Evolutionary conservation across 78 protist species (phyloP).

Genomic region (Blattamonas nauphoetae): DNA sequence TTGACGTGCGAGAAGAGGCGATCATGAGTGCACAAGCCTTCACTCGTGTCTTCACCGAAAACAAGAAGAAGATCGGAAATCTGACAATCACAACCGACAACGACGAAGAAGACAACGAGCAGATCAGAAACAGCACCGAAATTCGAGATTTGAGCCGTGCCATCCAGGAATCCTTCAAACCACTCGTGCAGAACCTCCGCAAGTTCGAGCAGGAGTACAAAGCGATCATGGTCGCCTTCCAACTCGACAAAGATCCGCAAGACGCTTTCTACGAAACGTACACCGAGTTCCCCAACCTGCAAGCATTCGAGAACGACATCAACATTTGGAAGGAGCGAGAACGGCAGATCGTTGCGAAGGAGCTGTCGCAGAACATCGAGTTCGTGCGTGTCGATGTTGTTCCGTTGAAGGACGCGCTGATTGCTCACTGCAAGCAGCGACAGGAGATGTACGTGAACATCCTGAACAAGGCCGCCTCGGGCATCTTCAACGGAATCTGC

Average conservation of each 20-base stretch:
- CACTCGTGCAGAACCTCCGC: not conserved
- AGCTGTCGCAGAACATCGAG: constrained; percentile 20
- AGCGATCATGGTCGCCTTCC: constrained; percentile 21
- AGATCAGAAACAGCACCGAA: not conserved
- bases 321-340: constrained; percentile 15
- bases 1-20: not conserved
- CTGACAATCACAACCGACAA: not conserved
- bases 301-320: not conserved
- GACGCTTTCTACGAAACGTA: not conserved
- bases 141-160: not conserved
- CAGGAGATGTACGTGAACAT: constrained; percentile 29
- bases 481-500: constrained; percentile 31
- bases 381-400: constrained; percentile 51
- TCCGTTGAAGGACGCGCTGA: constrained; percentile 47
- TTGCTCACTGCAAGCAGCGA: constrained; percentile 45
- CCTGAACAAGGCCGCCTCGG: constrained; percentile 29
- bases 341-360: constrained; percentile 19
- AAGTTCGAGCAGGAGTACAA: not conserved
- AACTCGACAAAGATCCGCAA: constrained; percentile 38
- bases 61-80: not conserved
- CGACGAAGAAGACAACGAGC: not conserved
- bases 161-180: not conserved
- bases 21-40: not conserved
- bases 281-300: not conserved
- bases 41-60: not conserved